These are phyloP conservation scores for Skeletonema marinoi DNA, from an alignment of 108 stramenopile genomes.

Conservation along the genomic window DNA sequence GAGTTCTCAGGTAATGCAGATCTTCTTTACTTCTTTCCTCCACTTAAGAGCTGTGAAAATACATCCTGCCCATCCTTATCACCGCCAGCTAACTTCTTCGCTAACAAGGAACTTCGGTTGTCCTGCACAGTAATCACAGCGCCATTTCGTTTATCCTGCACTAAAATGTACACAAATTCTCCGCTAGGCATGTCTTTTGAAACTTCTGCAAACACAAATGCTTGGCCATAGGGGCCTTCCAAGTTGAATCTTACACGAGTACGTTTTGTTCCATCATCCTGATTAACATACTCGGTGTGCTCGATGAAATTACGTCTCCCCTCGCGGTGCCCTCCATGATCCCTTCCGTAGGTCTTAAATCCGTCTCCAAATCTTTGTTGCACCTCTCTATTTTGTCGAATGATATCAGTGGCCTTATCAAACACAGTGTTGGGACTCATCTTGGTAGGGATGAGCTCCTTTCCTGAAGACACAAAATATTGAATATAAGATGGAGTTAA, in stretches of 20 bases:
- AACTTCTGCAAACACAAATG: slow-evolving; percentile 91
- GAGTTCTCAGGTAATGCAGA: not conserved
- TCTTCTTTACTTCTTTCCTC: slow-evolving; percentile 28
- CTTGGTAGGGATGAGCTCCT: slow-evolving; percentile 64
- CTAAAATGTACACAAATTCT: slow-evolving; percentile 93
- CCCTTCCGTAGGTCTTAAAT: slow-evolving; percentile 93
- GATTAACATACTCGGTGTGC: slow-evolving; percentile 82
- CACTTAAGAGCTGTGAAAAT: slow-evolving; percentile 32
- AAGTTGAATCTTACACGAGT: slow-evolving; percentile 92
- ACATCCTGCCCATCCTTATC: slow-evolving; percentile 56
- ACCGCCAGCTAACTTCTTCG: slow-evolving; percentile 69
- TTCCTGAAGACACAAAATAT: slow-evolving; percentile 4
- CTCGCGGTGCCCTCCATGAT: slow-evolving; percentile 93
- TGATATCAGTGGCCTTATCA: slow-evolving; percentile 59
- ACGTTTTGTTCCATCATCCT: slow-evolving; percentile 88
- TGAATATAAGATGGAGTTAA: not conserved
- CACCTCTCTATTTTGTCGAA: slow-evolving; percentile 72
- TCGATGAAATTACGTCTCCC: slow-evolving; percentile 96
- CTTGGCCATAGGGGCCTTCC: slow-evolving; percentile 84
- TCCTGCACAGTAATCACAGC: slow-evolving; percentile 78
- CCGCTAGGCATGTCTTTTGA: slow-evolving; percentile 77
- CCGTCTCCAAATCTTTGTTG: slow-evolving; percentile 80
- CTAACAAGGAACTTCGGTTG: slow-evolving; percentile 73
- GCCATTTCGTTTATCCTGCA: slow-evolving; percentile 91
- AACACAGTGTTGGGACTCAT: slow-evolving; percentile 92